These are phyloP conservation scores for Exophiala oligosperma DNA, from an alignment of 2,329 filamentous ascomycete species.

Conservation along the genomic window DNA sequence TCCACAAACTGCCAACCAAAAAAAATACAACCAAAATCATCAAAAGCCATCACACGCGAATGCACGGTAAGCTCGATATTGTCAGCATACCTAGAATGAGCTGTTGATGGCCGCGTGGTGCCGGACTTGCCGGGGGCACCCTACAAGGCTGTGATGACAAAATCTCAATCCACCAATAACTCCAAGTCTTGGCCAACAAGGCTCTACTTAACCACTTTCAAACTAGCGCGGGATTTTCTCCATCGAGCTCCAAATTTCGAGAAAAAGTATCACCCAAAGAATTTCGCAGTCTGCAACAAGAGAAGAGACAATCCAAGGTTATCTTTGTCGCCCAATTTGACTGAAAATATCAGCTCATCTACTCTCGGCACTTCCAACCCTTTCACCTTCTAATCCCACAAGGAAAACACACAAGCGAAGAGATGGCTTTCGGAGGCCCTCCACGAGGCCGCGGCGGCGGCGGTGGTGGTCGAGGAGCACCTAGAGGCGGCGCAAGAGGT, in stretches of 20 bases:
- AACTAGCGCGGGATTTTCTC: slow-evolving; percentile 5
- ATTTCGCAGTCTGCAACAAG: slow-evolving; percentile 9
- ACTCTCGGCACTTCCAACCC: background rate
- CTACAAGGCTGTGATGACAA: background rate
- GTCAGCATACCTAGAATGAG: background rate
- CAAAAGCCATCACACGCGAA: background rate
- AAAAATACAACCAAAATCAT: too few species aligned
- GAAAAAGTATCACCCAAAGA: slow-evolving; percentile 13
- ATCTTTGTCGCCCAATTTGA: too few species aligned
- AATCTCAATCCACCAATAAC: slow-evolving; percentile 2
- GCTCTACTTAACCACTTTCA: slow-evolving; percentile 1
- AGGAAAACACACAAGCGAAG: background rate
- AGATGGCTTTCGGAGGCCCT: slow-evolving; percentile 23
- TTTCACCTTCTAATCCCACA: background rate
- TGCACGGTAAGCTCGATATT: background rate
- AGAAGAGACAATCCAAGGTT: background rate
- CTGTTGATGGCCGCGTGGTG: background rate
- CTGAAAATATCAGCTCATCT: background rate
- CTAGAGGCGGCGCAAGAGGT: slow-evolving; percentile 18
- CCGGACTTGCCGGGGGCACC: background rate
- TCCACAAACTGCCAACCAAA: too few species aligned
- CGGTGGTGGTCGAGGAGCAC: slow-evolving; percentile 18
- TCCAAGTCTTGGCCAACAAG: slow-evolving; percentile 11
- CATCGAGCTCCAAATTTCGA: slow-evolving; percentile 28
- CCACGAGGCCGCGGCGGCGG: slow-evolving; percentile 26